Evolutionary conservation across 2,329 filamentous ascomycete species (phyloP), one percentile per base, ranked within the genome.

Genomic region (Sclerotinia spermophila): DNA sequence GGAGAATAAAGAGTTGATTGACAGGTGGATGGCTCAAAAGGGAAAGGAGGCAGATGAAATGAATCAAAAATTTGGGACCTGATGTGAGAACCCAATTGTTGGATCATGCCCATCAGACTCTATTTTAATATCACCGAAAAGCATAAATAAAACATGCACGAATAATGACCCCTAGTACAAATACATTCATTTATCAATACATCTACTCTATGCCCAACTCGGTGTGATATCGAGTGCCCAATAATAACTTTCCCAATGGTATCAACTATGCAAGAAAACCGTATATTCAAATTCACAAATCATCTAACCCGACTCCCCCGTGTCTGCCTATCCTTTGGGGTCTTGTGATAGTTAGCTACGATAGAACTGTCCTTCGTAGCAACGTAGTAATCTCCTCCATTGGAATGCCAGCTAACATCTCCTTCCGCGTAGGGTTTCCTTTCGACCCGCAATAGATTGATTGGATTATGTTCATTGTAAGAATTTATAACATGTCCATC

Each of bases 1-100:
- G 71, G 96, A 98, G 80, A 98, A 98, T 79, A 90, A 92, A 78
- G 92, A 97, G 75, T 84, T 99, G 69, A 89, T 97, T 68, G 91
- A 94, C 79, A 86, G 96, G 69, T 98, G 94, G 93, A 94, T 98
- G 91, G 89, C 88, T 78, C 86, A 91, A 74, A 96, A 96, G 87
- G 91, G 90, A 5, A 87, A 90, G 78, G 94, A 97, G 82, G 95
- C 92, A 17, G 92, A 96, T 70, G 90, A 88, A 73, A 94, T 97
- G 90, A 98, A 98, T 77, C 76, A 73, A 79, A 85, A 66, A 81
- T 83, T 71, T 83, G 83, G 51, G 51, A 69, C 38, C 21, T 69
- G 30, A 65, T 64, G 35, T 13, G 35, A 33, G 35, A 19, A 27
- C n/a, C 19, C 30, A 6, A 55, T 17, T 13, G 35, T 59, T 60